Percentiles rank a stretch among this genome's conserved stretches.
Evolutionary conservation across 495 filamentous ascomycete species (phyloP).

Genomic region (Ramalina peruviana): DNA sequence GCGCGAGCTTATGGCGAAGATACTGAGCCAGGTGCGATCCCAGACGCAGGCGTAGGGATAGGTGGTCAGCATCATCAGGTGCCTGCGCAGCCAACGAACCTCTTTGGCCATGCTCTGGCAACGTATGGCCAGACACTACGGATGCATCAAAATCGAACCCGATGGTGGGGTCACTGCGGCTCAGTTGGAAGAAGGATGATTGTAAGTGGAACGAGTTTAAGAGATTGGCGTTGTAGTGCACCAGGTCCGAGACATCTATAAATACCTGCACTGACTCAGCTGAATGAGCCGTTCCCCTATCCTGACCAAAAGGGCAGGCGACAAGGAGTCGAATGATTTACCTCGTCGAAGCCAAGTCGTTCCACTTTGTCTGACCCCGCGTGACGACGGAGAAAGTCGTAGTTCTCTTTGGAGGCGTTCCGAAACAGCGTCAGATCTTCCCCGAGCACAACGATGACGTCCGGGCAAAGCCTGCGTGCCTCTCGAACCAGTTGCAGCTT

Average conservation of each 20-base stretch:
- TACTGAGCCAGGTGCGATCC: conserved; percentile 63
- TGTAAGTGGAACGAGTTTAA: conserved; percentile 51
- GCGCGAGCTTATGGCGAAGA: conserved; percentile 55
- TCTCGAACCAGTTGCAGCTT: conserved; percentile 77
- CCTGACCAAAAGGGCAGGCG: background rate
- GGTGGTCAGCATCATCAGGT: conserved; percentile 9
- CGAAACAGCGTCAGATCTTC: conserved; percentile 80
- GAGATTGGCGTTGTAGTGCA: conserved; percentile 60
- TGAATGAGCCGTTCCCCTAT: background rate
- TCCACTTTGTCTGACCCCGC: conserved; percentile 67
- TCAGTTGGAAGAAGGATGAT: conserved; percentile 70
- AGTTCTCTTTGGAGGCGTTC: conserved; percentile 70
- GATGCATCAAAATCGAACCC: conserved; percentile 72
- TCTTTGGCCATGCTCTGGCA: conserved; percentile 24
- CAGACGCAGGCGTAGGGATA: conserved; percentile 44
- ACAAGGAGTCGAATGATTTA: conserved; percentile 13
- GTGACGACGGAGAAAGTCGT: conserved; percentile 49
- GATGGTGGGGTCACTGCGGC: conserved; percentile 54
- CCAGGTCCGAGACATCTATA: conserved; percentile 71
- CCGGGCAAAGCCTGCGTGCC: conserved; percentile 67
- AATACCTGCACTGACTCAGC: conserved; percentile 33
- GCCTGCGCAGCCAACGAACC: background rate
- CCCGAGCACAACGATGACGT: conserved; percentile 71
- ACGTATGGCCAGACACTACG: conserved; percentile 40
- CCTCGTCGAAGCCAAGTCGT: conserved; percentile 77